Base-by-base conservation (phyloP, 768 basidiomycete species). In the Tephrocybe sp. region DNA sequence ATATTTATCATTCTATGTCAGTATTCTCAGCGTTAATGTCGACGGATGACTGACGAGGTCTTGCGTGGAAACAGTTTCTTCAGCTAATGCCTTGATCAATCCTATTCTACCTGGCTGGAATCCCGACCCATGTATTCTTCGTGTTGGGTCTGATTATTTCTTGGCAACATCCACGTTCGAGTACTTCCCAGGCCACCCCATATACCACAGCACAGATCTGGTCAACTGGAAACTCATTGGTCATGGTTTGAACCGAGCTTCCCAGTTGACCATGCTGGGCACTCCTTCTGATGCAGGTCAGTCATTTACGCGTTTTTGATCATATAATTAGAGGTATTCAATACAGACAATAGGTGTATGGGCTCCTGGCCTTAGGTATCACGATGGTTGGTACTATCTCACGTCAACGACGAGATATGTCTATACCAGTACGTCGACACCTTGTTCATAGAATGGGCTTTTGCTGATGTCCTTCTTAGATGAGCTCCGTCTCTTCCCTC, bases 61-160 rank as follows among this genome's bases (percentile, higher is more conserved):
- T 23, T 13, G 16, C 11, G 13, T 33, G 5, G 11, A 10, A 45
- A 16, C 13, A 52, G 51, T 39, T 7, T 12, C 6, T 16, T 17
- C 41, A 12, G 45, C 16, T 8, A 11, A 51, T 49, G 57, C 45
- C 14, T 41, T 60, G 8, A 55, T 67, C 12, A 72, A 72, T 41
- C 72, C 72, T 7, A 70, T 73, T 12, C 56, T 73, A 2, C 68
- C 69, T 7, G 72, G 72, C 30, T 74, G 69, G 69, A 73, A 72
- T 45, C 70, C 72, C 11, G 72, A 73, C 55, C 72, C 72, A 3
- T 65, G 62, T 22, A 68, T 72, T 22, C 31, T 73, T n/a, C 68
- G 70, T 46, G 72, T 72, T 39, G 69, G 68, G 11, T 45, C 62
- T 1, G 69, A 72, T 56, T 74, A 72, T 48, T 74, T 72, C 56